phyloP scores from a whole-genome alignment of 257 asterid genomes.

The Salvia hispanica region DNA sequence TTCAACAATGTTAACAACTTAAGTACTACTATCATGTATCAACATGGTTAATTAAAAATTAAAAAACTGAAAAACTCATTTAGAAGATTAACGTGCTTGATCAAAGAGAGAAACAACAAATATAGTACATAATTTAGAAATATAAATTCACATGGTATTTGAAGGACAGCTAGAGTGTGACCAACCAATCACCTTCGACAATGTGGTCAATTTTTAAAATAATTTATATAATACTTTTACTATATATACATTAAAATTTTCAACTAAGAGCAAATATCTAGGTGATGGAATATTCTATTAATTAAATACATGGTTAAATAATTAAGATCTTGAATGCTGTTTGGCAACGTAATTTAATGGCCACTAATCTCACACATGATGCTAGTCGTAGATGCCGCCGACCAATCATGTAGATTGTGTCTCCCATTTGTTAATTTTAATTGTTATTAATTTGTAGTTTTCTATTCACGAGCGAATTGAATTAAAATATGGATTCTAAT shows the following conservation, averaged over 20 bases:
- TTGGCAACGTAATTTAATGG: conserved; percentile 30
- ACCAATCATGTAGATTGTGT: conserved; percentile 34
- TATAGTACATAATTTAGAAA: neutral
- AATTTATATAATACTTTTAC: neutral
- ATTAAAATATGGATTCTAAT: neutral
- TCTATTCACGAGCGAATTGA: neutral
- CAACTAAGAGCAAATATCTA: neutral
- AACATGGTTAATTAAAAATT: neutral
- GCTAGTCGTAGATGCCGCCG: conserved; percentile 30
- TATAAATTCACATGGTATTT: conserved; percentile 16
- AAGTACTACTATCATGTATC: too few species aligned
- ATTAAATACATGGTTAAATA: conserved; percentile 17
- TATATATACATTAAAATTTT: neutral
- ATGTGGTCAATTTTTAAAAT: conserved; percentile 16
- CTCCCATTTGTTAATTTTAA: neutral
- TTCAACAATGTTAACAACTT: neutral
- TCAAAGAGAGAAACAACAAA: neutral
- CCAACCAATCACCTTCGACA: conserved; percentile 19
- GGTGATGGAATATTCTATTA: neutral
- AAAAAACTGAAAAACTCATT: neutral
- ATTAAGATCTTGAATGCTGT: conserved; percentile 25
- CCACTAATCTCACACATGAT: conserved; percentile 37
- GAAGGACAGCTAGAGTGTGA: conserved; percentile 22
- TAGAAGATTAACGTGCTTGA: neutral
- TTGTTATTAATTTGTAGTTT: neutral